Percentiles rank a stretch among this genome's conserved stretches.
Conservation (phyloP, 2,329 filamentous ascomycete species). For the Mycosphaerella sp. region DNA sequence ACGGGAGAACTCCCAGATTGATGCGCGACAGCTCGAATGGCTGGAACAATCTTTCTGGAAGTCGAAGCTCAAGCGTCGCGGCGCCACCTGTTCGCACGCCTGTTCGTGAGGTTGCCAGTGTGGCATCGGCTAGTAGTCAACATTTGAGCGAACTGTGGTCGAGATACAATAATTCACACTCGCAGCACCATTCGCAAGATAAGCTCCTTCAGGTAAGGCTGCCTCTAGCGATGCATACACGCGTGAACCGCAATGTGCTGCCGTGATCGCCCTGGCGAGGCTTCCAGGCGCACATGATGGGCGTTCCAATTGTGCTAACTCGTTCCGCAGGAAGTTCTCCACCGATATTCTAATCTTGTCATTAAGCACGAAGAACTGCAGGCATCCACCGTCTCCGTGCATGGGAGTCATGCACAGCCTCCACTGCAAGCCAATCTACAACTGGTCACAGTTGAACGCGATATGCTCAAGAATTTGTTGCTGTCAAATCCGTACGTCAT, state of each 20-base stretch:
- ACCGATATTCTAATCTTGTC: slow-evolving; percentile 36
- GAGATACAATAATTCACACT: slow-evolving; percentile 4
- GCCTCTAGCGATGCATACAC: too few species aligned
- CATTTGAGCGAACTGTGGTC: slow-evolving; percentile 8
- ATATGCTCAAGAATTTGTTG: slow-evolving; percentile 5
- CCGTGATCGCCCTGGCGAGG: too few species aligned
- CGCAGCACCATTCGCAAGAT: slow-evolving; percentile 29
- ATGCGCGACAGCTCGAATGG: slow-evolving; percentile 8
- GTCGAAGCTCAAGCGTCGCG: slow-evolving; percentile 9
- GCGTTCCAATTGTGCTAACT: neutral
- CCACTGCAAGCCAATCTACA: slow-evolving; percentile 1
- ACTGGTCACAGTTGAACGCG: slow-evolving; percentile 2
- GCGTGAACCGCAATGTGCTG: too few species aligned
- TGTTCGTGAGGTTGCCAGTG: slow-evolving; percentile 3
- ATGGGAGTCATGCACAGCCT: neutral
- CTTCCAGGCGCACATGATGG: neutral
- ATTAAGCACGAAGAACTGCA: slow-evolving; percentile 18
- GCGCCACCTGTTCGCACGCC: slow-evolving; percentile 7
- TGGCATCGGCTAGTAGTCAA: slow-evolving; percentile 1
- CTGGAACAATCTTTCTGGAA: slow-evolving; percentile 6
- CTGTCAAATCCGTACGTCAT: slow-evolving; percentile 50
- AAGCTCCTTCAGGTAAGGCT: slow-evolving; percentile 29
- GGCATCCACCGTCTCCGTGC: slow-evolving; percentile 35
- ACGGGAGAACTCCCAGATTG: slow-evolving; percentile 4
- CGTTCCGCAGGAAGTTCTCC: slow-evolving; percentile 27